Conservation (phyloP, 1,284 basidiomycete species). For the Rhodotorula sp. region DNA sequence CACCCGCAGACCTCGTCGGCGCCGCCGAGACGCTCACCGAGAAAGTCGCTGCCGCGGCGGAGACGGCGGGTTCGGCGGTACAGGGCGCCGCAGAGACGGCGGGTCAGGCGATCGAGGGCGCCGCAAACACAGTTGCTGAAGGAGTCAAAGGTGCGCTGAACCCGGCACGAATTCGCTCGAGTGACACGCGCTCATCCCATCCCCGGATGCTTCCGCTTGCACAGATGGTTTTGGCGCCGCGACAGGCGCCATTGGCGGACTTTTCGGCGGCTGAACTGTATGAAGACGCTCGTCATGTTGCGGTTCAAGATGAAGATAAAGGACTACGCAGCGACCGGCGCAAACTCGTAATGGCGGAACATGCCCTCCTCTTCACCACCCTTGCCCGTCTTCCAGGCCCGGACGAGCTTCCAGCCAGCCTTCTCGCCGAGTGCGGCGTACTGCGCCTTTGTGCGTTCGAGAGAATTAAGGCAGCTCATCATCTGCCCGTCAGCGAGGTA, state of each 20-base stretch:
- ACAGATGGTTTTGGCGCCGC: background rate
- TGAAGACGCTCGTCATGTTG: too few relatives aligned
- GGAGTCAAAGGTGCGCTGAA: background rate
- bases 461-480: conserved; percentile 14
- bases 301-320: too few relatives aligned
- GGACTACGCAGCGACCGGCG: background rate
- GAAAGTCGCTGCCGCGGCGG: background rate
- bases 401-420: conserved; percentile 15
- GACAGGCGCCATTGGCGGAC: background rate
- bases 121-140: background rate
- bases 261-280: background rate
- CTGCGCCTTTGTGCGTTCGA: conserved; percentile 23
- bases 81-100: conserved; percentile 1
- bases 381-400: conserved; percentile 7
- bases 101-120: background rate
- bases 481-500: conserved; percentile 27
- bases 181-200: background rate
- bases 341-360: conserved; percentile 15
- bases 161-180: background rate
- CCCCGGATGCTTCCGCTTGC: too few relatives aligned
- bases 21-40: background rate
- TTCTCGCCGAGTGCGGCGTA: conserved; percentile 2
- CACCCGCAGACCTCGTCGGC: background rate
- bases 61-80: background rate
- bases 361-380: background rate